Base-by-base conservation (phyloP, 257 asterid species). In the Echites panduratus region DNA sequence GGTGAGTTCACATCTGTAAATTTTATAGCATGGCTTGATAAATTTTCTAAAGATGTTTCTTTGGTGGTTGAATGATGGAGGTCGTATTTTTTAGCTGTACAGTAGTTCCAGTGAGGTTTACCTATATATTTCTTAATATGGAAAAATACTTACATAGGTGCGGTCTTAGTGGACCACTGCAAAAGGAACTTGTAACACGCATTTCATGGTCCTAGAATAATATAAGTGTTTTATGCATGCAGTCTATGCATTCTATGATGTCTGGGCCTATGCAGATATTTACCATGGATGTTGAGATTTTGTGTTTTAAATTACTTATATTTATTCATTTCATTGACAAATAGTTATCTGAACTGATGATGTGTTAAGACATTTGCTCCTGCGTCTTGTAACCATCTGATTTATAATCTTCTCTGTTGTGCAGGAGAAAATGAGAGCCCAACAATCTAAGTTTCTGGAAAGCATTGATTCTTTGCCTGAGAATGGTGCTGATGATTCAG, bases 401-500 rank as follows among this genome's bases (percentile, higher is more conserved):
- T 70, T 72, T 57, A 66, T 61, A 35, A 71, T 73, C 70, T 56
- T 79, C 74, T 79, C 68, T 72, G 75, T 47, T 75, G 57, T 67
- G 54, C 86, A 95, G 99, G 99, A 87, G 80, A 95, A 85, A 71
- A 92, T 95, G 99, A 86, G 83, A 82, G 89, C 88, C 48, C 94
- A 92, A 75, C 99, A 95, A 75, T 92, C 94, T 64, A 89, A 86
- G 82, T 95, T 95, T 77, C 77, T 95, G 87, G 90, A 83, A 77
- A 89, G 87, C 84, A 81, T 90, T 76, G 79, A 85, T 74, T 80
- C 95, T 71, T 73, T 78, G 68, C 77, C 52, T 62, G 96, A 90
- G 73, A 92, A 84, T 52, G 91, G 74, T 80, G 75, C 79, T 84
- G 87, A 83, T 70, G 96, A 82, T 71, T 76, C 87, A 72, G 81